phyloP scores from a whole-genome alignment of 768 basidiomycete genomes.

The Cystobasidium tubakii region DNA sequence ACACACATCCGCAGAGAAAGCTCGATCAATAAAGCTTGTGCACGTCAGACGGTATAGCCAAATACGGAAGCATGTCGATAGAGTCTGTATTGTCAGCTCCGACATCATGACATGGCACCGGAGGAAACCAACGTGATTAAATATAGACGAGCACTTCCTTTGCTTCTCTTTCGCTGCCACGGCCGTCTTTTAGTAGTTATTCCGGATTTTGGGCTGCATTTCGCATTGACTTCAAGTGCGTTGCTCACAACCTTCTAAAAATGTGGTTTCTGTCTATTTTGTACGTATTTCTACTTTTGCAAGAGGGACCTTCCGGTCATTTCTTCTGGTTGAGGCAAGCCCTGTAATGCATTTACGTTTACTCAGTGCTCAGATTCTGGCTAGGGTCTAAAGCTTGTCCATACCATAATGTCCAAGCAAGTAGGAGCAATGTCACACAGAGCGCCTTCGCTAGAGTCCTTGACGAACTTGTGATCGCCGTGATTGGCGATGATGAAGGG shows the following conservation, averaged over 20 bases:
- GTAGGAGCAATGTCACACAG: conserved; percentile 89
- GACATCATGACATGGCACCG: too few relatives aligned
- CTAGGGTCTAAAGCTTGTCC: background rate
- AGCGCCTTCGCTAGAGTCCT: conserved; percentile 55
- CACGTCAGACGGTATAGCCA: too few relatives aligned
- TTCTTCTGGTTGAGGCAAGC: conserved; percentile 45
- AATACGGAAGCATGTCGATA: too few relatives aligned
- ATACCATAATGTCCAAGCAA: conserved; percentile 64
- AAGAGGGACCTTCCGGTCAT: conserved; percentile 47
- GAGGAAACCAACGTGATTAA: too few relatives aligned
- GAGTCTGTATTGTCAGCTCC: too few relatives aligned
- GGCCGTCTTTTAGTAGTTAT: too few relatives aligned
- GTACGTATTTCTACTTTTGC: background rate
- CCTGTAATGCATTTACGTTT: conserved; percentile 9
- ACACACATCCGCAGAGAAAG: too few relatives aligned
- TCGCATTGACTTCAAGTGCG: too few relatives aligned
- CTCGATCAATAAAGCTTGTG: too few relatives aligned
- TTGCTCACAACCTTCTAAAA: too few relatives aligned
- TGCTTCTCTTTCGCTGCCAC: too few relatives aligned
- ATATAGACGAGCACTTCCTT: too few relatives aligned
- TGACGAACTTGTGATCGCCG: conserved; percentile 58
- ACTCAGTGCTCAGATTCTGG: background rate
- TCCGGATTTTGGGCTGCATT: background rate
- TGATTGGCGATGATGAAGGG: conserved; percentile 78
- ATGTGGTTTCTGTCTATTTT: background rate